Evolutionary conservation across 495 filamentous ascomycete genomes (phyloP), one percentile per base, ranked within the genome.

Genomic region (Articulospora tetracladia): DNA sequence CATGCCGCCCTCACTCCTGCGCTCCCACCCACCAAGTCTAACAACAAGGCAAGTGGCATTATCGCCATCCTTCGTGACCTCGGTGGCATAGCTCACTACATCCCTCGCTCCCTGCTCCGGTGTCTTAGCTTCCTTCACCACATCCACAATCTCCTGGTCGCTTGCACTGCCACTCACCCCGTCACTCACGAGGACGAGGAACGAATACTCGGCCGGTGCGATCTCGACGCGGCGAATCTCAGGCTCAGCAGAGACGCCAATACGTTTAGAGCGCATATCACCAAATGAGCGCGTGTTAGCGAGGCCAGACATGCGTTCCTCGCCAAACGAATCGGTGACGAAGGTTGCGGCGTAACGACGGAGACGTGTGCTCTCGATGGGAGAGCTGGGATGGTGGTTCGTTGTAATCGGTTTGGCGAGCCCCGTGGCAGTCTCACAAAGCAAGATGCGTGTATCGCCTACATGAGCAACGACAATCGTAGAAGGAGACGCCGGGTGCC

Each of bases 41-140:
- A 98, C 85, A 4, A 97, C 93, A 3, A 97, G 73, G 68, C 90
- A 93, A n/a, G 95, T 98, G 11, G 92, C 91, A 78, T 98, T 98
- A 71, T 98, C 93, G 0, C 88, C 93, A 54, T 92, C 87, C 8
- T 69, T 79, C 20, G 80, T 85, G 15, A 95, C 86, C 76, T 98
- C 95, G 3, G 87, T 93, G 1, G 93, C 92, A 68, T 92, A 96
- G 30, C 81, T 82, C 27, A 95, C 90, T 12, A 98, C 85, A 58
- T 88, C 84, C 50, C 77, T 80, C 1, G 90, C 83, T 1, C 84
- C 94, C 73, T 96, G 82, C 62, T 96, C 93, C 0, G 94, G 94
- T 0, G 95, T 98, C 66, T 77, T 82, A 7, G 90, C 88, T 72
- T 98, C 94, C 69, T 98, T 98, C 59, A 98, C 81, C 26, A 98